A percentile compares a stretch with the other conserved stretches of the same genome.
Conservation (phyloP, 495 filamentous ascomycete species). For the Schizothecium vesticola region DNA sequence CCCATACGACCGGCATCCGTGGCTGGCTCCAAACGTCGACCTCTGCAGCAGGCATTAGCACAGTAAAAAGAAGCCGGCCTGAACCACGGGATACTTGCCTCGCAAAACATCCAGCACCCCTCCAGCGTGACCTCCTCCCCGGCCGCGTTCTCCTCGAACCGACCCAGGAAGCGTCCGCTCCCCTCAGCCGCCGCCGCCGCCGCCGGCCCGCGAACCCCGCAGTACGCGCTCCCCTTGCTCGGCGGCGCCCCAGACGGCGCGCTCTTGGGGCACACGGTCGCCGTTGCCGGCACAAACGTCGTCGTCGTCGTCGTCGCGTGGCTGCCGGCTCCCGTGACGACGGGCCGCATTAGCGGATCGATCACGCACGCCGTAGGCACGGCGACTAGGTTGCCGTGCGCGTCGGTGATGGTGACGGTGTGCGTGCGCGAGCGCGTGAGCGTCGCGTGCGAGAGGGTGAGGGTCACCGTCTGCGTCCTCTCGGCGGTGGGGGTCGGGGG, state of each 20-base stretch:
- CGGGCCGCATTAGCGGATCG: slow-evolving; percentile 8
- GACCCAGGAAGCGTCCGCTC: slow-evolving; percentile 13
- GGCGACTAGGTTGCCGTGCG: neutral
- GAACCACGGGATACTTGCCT: slow-evolving; percentile 17
- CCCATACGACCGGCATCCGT: slow-evolving; percentile 20
- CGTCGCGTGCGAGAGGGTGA: neutral
- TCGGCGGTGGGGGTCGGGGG: neutral
- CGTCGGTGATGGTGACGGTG: neutral
- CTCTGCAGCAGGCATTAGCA: slow-evolving; percentile 4
- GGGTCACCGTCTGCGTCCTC: neutral
- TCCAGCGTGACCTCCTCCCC: slow-evolving; percentile 15
- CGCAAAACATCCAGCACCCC: slow-evolving; percentile 24
- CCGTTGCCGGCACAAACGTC: slow-evolving; percentile 3
- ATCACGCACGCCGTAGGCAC: slow-evolving; percentile 8
- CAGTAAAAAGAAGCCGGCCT: neutral
- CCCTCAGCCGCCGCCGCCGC: slow-evolving; percentile 2
- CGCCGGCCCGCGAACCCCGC: slow-evolving; percentile 21
- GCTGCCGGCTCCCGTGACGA: neutral
- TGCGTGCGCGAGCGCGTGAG: neutral
- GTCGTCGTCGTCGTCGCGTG: neutral
- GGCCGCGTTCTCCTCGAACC: slow-evolving; percentile 12
- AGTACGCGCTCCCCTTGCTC: slow-evolving; percentile 8
- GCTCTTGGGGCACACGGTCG: slow-evolving; percentile 10
- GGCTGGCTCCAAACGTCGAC: slow-evolving; percentile 11
- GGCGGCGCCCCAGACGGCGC: slow-evolving; percentile 11